Evolutionary conservation across 1,284 basidiomycete genomes (phyloP), one percentile per base, ranked within the genome.

Genomic region (Abortiporus biennis): DNA sequence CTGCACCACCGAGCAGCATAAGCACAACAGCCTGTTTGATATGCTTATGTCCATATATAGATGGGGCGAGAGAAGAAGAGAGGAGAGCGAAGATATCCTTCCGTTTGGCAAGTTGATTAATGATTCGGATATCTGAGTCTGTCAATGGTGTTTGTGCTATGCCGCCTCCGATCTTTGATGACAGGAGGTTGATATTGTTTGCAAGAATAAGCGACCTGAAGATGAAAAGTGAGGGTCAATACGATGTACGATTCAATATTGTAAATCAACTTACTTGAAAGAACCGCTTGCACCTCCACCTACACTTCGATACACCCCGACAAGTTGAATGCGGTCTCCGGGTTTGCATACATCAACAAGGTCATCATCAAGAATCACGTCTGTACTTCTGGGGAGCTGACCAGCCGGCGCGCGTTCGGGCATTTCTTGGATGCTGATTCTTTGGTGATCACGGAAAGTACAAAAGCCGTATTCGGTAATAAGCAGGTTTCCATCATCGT

Each of bases 341-440:
- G 96, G 96, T 64, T 99, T 99, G 65, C 93, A 97, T 56, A 79
- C 85, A 65, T 99, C 96, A 29, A 99, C 96, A 43, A 99, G 70
- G 63, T 99, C 96, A 55, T 98, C 95, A 52, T 97, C 92, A 54
- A 99, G 70, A 32, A 98, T 92, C 38, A 99, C 86, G 59, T 99
- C 96, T 33, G 94, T 90, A 56, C 92, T 93, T 31, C 96, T 77
- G 32, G 96, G 96, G 34, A 99, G 72, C 64, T 99, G 95, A 21
- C 96, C 96, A 16, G 96, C 87, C 15, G 96, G 96, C 6, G 96
- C 94, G 12, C 95, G 81, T 66, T 99, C 96, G 1, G 96, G 96
- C 95, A 99, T 99, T 62, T 99, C 96, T 65, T 99, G 96, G 49
- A 99, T 97, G 58, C 85, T 92, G 58, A 99, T 92, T 51, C 92